Evolutionary conservation across 495 filamentous ascomycete species (phyloP), one percentile per base, ranked within the genome.

Genomic region (Tuber melanosporum): DNA sequence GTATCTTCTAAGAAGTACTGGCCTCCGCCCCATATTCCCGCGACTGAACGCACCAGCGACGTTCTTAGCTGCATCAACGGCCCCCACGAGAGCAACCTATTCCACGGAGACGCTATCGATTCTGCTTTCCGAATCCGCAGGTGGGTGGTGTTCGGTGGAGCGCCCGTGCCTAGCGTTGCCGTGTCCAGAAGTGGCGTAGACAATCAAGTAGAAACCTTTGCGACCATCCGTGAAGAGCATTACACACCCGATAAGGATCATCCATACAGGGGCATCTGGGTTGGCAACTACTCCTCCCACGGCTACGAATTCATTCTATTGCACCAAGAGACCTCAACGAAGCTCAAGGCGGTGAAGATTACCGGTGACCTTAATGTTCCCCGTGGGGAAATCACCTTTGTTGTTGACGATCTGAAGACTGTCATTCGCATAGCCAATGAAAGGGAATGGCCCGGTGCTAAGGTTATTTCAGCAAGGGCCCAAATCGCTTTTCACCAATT

Each of bases 311-410:
- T 97, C 77, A 82, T 97, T 15, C 86, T 94, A 7, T 86, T 98
- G 49, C 84, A 91, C 74, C 95, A 98, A 84, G 74, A 75, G 85
- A 88, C 75, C 85, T 84, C 49, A 78, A 84, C 42, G 84, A 86
- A 32, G 84, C 77, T 97, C 7, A 89, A 93, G 79, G 94, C 91
- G 0, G 89, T 97, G 82, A 98, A 98, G 82, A 85, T 98, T 46
- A 98, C 94, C 0, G 95, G 95, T 3, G 94, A 98, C 66, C 88
- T 89, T 0, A 95, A 97, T 79, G 89, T 98, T 36, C 95, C 94
- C 9, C 88, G 94, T 57, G 95, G 95, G 22, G 91, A 97, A 81
- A 89, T 89, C 76, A 92, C 93, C 0, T 98, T 94, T 82, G 85
- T 91, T 9, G 90, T 91, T 0, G 88, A 93, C 36, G 93, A 97